Conservation (phyloP, 2,329 filamentous ascomycete species). For the Aspergillus piperis region DNA sequence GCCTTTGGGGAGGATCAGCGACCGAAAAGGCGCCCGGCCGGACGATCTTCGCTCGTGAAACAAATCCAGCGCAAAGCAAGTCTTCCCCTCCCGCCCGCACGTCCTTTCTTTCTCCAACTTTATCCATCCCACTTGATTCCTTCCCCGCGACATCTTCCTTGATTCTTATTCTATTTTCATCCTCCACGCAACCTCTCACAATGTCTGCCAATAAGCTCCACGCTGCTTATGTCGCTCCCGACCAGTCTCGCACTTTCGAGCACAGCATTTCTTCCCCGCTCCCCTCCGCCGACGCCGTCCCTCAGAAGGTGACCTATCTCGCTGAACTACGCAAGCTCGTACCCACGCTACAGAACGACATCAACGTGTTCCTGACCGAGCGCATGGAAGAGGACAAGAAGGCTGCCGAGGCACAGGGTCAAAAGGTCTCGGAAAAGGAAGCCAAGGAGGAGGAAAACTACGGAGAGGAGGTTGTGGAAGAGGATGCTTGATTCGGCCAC, state of each 20-base stretch:
- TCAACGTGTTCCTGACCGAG: conserved; percentile 62
- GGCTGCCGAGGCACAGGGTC: conserved; percentile 33
- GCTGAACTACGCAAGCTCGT: conserved; percentile 52
- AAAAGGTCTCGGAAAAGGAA: conserved; percentile 41
- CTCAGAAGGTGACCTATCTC: conserved; percentile 57
- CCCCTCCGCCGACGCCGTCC: conserved; percentile 25
- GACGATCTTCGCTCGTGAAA: too few species aligned
- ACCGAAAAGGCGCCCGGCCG: too few species aligned
- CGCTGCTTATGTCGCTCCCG: conserved; percentile 34
- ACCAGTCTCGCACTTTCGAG: conserved; percentile 34
- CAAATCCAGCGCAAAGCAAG: too few species aligned
- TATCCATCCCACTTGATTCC: neutral
- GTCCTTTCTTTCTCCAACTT: neutral
- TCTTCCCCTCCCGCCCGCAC: neutral
- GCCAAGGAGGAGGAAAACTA: conserved; percentile 64
- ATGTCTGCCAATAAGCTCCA: conserved; percentile 13
- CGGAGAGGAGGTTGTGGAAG: conserved; percentile 75
- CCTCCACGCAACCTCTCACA: neutral
- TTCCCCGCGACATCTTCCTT: neutral
- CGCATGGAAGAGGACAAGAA: conserved; percentile 64
- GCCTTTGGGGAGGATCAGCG: too few species aligned
- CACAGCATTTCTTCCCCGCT: conserved; percentile 33
- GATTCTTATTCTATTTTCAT: neutral
- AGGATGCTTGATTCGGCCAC: conserved; percentile 53
- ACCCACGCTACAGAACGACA: conserved; percentile 55